Evolutionary conservation across 306 rosid species (phyloP), one percentile per base, ranked within the genome.

Genomic region (Fagus crenata): DNA sequence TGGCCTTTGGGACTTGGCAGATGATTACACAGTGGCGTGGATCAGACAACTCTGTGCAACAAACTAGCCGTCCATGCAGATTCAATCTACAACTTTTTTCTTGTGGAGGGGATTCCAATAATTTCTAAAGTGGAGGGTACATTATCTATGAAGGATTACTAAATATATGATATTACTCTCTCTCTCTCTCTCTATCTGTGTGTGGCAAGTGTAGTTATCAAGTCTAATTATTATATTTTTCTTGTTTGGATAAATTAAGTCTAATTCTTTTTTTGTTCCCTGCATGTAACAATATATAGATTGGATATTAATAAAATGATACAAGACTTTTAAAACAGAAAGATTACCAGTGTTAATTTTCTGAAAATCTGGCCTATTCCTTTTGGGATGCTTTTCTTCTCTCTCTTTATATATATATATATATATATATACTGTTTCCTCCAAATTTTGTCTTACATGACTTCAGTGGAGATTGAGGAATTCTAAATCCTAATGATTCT

Each of bases 1-100:
- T 40, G 70, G 71, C 63, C 87, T 83, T 6, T 90, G 92, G 95
- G 79, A 88, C 72, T 81, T 88, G 2, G 89, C 81, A 2, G 90
- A 81, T 17, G 7, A 43, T 18, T 49, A 49, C 73, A 49, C 14
- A 61, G 46, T 22, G 53, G 70, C 51, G 59, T 1, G 0, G 74
- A 60, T 41, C 51, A 41, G 14, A 68, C 31, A 18, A 37, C 56
- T 37, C 80, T 55, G 69, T 65, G 72, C 76, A 53, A n/a, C 78
- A 70, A 73, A 69, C 46, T 11, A 53, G 73, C 73, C 37, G 17
- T 46, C 73, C 37, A 32, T 46, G 46, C 75, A 73, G 67, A 75
- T 33, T 43, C 71, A 67, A 36, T 69, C 6, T 14, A 32, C 42
- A 22, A 15, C n/a, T 33, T 32, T 39, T 58, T 49, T 79, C 68